These are phyloP conservation scores for Candida wancherniae DNA, from an alignment of 805 yeast species.

Conservation along the genomic window DNA sequence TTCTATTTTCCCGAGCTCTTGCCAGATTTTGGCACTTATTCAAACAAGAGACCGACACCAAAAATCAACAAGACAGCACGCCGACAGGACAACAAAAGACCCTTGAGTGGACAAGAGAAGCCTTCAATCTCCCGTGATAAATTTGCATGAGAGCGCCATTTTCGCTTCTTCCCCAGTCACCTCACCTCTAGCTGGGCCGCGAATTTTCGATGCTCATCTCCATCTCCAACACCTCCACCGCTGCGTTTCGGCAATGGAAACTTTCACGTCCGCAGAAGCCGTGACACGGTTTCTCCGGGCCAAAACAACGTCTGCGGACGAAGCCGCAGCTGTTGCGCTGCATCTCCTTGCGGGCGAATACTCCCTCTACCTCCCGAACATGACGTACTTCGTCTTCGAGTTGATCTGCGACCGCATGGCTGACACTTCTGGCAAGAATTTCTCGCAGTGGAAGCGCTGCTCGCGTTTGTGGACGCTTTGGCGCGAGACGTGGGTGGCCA, in stretches of 20 bases:
- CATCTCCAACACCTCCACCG: no score
- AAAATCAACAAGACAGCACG: no score
- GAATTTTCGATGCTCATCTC: no score
- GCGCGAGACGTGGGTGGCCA: slow-evolving; percentile 31
- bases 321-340: slow-evolving; percentile 34
- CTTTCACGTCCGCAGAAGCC: slow-evolving; percentile 33
- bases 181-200: no score
- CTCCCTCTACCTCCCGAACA: slow-evolving; percentile 50
- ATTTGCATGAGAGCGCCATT: no score
- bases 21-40: no score
- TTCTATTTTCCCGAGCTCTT: no score
- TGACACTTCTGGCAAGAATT: slow-evolving; percentile 39
- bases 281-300: slow-evolving; percentile 56
- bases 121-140: no score
- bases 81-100: no score
- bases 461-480: slow-evolving; percentile 49
- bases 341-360: slow-evolving; percentile 29
- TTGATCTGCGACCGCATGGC: slow-evolving; percentile 57
- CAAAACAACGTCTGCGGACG: slow-evolving; percentile 40
- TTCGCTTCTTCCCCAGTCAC: no score
- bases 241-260: not conserved
- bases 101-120: no score
- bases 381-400: slow-evolving; percentile 50
- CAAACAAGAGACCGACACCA: no score
- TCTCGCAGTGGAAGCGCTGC: slow-evolving; percentile 39